Evolutionary conservation across 441 rosid species (phyloP), one percentile per base, ranked within the genome.

Genomic region (Lepidium campestre): DNA sequence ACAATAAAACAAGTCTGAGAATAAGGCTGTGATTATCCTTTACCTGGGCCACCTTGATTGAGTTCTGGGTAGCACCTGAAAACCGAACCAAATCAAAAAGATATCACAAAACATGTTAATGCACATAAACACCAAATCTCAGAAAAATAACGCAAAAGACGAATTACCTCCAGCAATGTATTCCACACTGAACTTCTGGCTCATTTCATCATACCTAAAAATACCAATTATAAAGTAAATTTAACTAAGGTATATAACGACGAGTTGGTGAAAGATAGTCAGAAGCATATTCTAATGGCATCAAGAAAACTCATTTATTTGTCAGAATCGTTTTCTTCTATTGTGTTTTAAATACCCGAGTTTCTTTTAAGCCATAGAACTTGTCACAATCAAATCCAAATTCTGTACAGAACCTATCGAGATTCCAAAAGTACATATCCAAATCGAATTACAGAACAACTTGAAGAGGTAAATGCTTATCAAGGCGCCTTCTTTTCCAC

Each of bases 1-100:
- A 11, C 45, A 2, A 14, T 2, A 11, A 44, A 34, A 20, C 7
- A 55, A 36, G 10, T 2, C 34, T 7, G 20, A 50, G 55, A 17
- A n/a, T 20, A 29, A 31, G 32, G 54, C 12, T 29, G 10, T 32
- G 15, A 29, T 7, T 0, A 48, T 39, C 22, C 44, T 71, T 71
- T 70, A 89, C 97, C 95, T 93, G 97, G 8, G 97, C 93, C 82
- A 93, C 97, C 77, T 72, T 89, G 75, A 91, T 91, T 20, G 99
- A 91, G 77, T 93, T 76, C 19, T 76, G 79, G 0, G 79, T 76
- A 72, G 79, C 53, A 67, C 79, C 76, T 75, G 64, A 42, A 54
- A 53, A 25, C 2, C 3, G 3, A 65, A 57, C 8, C 9, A 19
- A 72, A 42, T 7, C 11, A 53, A 37, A 17, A 57, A 50, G 13